A percentile compares a stretch with the other conserved stretches of the same genome.
Conservation (phyloP, 208 protist genomes). For the Polymyxa betae region DNA sequence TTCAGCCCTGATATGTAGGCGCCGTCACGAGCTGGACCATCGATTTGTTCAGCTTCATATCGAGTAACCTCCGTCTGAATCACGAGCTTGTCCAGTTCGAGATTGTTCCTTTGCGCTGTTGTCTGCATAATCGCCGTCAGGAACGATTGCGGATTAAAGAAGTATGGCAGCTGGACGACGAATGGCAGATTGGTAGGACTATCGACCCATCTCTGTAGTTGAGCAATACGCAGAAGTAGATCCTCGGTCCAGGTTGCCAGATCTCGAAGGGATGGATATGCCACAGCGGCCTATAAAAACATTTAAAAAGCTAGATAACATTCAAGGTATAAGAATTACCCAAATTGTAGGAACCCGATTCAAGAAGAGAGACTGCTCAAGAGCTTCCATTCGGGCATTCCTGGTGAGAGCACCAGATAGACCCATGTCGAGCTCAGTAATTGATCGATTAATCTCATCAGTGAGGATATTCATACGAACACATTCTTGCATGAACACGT, state of each 20-base stretch:
- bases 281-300: too few relatives aligned
- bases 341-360: slow-evolving; percentile 88
- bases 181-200: slow-evolving; percentile 57
- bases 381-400: slow-evolving; percentile 75
- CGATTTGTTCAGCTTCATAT: slow-evolving; percentile 83
- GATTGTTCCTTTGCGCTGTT: slow-evolving; percentile 93
- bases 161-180: slow-evolving; percentile 83
- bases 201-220: slow-evolving; percentile 85
- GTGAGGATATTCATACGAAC: slow-evolving; percentile 96
- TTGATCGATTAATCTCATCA: slow-evolving; percentile 81
- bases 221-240: slow-evolving; percentile 87
- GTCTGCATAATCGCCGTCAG: slow-evolving; percentile 97
- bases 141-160: slow-evolving; percentile 99
- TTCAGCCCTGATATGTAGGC: slow-evolving; percentile 93
- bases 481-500: slow-evolving; percentile 91
- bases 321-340: too few relatives aligned
- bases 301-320: too few relatives aligned
- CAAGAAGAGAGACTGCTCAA: slow-evolving; percentile 72
- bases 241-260: slow-evolving; percentile 93
- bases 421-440: slow-evolving; percentile 94
- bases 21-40: slow-evolving; percentile 88
- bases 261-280: slow-evolving; percentile 90
- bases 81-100: slow-evolving; percentile 87
- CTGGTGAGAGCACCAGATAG: slow-evolving; percentile 83
- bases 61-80: slow-evolving; percentile 83